phyloP scores from a whole-genome alignment of 2,329 filamentous ascomycete genomes.

The Penicillium thymicola region DNA sequence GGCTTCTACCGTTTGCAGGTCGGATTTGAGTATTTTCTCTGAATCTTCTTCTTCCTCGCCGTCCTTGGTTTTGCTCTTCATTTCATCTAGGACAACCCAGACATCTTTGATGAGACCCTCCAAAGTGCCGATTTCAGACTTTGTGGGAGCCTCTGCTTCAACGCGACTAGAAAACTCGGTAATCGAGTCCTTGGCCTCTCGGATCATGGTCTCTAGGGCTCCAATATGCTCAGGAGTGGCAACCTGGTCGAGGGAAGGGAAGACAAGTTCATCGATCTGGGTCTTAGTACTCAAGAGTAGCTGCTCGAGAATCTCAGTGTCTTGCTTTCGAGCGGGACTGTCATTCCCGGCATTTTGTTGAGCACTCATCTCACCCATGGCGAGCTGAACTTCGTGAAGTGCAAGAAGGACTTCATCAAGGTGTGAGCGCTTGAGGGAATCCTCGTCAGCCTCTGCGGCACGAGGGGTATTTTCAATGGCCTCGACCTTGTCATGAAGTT shows the following conservation, averaged over 20 bases:
- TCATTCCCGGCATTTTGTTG: conserved; percentile 48
- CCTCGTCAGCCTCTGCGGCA: conserved; percentile 36
- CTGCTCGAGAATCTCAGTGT: conserved; percentile 86
- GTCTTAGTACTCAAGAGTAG: conserved; percentile 86
- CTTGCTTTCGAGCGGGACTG: conserved; percentile 67
- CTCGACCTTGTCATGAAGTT: conserved; percentile 82
- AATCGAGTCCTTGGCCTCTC: conserved; percentile 72
- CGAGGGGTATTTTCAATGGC: conserved; percentile 58
- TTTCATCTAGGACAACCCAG: conserved; percentile 70
- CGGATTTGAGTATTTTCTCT: conserved; percentile 72
- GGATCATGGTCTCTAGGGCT: conserved; percentile 63
- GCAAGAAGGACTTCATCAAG: conserved; percentile 47
- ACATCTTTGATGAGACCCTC: conserved; percentile 78
- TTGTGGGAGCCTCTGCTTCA: conserved; percentile 66
- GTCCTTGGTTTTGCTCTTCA: conserved; percentile 43
- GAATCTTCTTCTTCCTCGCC: conserved; percentile 46
- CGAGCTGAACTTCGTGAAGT: conserved; percentile 55
- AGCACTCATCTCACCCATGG: conserved; percentile 53
- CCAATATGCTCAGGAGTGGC: conserved; percentile 62
- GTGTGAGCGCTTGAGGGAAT: conserved; percentile 47
- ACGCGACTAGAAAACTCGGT: conserved; percentile 63
- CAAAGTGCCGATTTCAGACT: conserved; percentile 73
- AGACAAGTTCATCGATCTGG: conserved; percentile 73
- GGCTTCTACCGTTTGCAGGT: conserved; percentile 76
- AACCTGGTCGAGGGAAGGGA: conserved; percentile 62